Evolutionary conservation across 1,284 basidiomycete genomes (phyloP), one percentile per base, ranked within the genome.

Genomic region (Agaricales sp.): DNA sequence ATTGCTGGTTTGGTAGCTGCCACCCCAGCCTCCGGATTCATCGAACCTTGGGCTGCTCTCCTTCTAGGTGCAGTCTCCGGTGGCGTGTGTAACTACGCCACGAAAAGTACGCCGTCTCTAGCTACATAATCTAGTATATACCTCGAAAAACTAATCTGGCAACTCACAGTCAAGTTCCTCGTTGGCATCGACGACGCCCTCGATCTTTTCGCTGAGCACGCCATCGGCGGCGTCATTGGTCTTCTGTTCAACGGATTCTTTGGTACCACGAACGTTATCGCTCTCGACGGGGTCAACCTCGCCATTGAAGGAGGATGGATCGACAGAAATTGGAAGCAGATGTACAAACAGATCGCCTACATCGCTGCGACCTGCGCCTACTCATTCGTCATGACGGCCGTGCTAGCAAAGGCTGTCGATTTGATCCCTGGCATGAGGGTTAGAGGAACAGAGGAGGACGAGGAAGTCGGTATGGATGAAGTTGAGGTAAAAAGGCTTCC

Each of bases 1-100:
- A 88, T 91, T 52, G 84, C 86, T 43, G 91, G 92, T 18, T 75
- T 98, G 35, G 93, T 98, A 43, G 90, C 89, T n/a, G 88, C 92
- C 39, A 92, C 91, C 2, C 85, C 87, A 1, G 77, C 82, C n/a
- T 84, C 78, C 18, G 84, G 80, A 45, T 86, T 66, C 60, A 67
- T 87, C 30, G 74, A 75, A 26, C 71, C 78, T 26, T 80, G 82
- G 85, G 74, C 80, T 18, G 68, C 89, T 62, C 71, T 95, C 6
- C 67, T 93, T 19, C 76, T 89, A 57, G 94, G 93, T 39, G 67
- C 88, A 52, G 65, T 89, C 24, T 75, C 87, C 1, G 88, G 88
- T 2, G 77, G 70, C 1, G 63, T 87, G 14, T 92, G 88, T 64
- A 95, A 96, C 66, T 87, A 91, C 67, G 83, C 86, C 26, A 95